Evolutionary conservation across 352 stramenopile genomes (phyloP).

Genomic region (Phytophthora melonis): DNA sequence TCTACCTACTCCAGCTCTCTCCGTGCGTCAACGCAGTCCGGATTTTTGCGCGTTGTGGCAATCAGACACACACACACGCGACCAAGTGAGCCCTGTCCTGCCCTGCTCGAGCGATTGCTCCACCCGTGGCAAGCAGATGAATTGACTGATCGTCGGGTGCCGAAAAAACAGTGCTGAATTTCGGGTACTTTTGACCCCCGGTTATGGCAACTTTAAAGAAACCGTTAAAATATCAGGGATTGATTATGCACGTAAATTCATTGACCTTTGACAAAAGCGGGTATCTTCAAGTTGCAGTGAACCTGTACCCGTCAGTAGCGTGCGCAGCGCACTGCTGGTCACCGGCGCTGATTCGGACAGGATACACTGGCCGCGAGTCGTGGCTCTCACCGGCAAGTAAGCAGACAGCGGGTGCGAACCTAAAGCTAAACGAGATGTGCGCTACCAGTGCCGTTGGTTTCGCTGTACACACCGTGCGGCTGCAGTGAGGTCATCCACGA

Average conservation of each 20-base stretch:
- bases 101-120: conserved; percentile 26
- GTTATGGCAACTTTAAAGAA: neutral
- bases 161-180: conserved; percentile 20
- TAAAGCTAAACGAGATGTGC: conserved; percentile 7
- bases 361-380: conserved; percentile 16
- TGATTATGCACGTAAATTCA: conserved; percentile 8
- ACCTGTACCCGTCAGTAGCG: conserved; percentile 2
- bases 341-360: conserved; percentile 19
- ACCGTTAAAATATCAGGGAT: neutral
- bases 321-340: neutral
- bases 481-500: neutral
- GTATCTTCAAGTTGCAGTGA: conserved; percentile 21
- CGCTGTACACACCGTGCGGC: neutral
- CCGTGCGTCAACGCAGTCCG: conserved; percentile 29
- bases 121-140: conserved; percentile 9
- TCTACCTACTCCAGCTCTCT: conserved; percentile 19
- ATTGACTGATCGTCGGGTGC: conserved; percentile 30
- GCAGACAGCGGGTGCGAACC: conserved; percentile 2
- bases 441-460: conserved; percentile 3
- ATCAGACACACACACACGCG: neutral
- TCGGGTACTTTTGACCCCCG: neutral
- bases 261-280: neutral
- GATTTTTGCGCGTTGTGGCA: conserved; percentile 34
- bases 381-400: neutral
- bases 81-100: neutral